Conservation (phyloP, 2,329 filamentous ascomycete species). For the Aureobasidium pullulans region DNA sequence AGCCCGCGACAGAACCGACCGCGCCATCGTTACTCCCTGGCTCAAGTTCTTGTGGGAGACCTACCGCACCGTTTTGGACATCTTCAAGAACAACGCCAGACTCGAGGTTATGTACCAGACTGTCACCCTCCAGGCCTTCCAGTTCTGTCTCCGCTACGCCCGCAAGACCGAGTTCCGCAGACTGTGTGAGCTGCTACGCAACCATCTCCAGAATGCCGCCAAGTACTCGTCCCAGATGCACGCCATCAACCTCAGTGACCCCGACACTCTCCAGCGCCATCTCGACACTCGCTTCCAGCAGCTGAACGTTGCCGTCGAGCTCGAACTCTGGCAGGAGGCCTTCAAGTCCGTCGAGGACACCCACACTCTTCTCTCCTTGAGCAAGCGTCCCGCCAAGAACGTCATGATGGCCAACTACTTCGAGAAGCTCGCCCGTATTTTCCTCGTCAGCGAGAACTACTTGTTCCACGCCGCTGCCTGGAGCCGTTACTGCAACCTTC, state of each 20-base stretch:
- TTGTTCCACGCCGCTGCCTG: slow-evolving; percentile 97
- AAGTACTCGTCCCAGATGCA: slow-evolving; percentile 99
- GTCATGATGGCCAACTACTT: slow-evolving; percentile 99
- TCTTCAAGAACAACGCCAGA: slow-evolving; percentile 96
- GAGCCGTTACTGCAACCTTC: slow-evolving; percentile 94
- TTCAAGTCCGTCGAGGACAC: slow-evolving; percentile 99
- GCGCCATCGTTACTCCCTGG: slow-evolving; percentile 97
- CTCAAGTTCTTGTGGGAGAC: slow-evolving; percentile 99
- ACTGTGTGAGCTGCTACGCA: slow-evolving; percentile 94
- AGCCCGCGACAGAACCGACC: slow-evolving; percentile 92
- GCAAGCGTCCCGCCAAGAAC: slow-evolving; percentile 97
- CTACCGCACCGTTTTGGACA: slow-evolving; percentile 95
- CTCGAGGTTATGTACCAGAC: slow-evolving; percentile 97
- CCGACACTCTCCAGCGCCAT: slow-evolving; percentile 93
- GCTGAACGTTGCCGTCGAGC: slow-evolving; percentile 92
- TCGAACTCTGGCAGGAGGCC: slow-evolving; percentile 98
- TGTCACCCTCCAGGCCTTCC: slow-evolving; percentile 95
- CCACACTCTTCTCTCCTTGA: slow-evolving; percentile 91
- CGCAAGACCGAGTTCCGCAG: slow-evolving; percentile 99
- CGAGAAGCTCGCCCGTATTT: slow-evolving; percentile 97
- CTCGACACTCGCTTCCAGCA: slow-evolving; percentile 98
- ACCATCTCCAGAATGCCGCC: slow-evolving; percentile 97
- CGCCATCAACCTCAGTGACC: slow-evolving; percentile 96
- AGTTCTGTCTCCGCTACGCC: slow-evolving; percentile 96
- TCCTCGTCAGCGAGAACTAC: slow-evolving; percentile 98